phyloP scores from a whole-genome alignment of 306 rosid genomes.

The Oemleria cerasiformis region DNA sequence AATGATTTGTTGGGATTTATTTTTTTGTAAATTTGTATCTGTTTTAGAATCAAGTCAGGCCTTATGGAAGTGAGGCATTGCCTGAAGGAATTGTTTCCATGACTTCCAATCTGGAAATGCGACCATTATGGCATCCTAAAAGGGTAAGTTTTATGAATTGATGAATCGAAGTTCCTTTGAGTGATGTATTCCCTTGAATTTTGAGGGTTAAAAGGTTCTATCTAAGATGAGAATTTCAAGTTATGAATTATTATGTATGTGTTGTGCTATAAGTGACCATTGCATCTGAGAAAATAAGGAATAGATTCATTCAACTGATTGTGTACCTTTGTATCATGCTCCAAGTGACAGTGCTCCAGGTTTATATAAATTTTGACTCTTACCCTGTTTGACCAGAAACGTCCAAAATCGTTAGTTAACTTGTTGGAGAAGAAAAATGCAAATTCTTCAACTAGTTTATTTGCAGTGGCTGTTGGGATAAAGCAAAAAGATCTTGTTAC shows the following conservation, averaged over 20 bases:
- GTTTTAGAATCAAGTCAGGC: slow-evolving; percentile 62
- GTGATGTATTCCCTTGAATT: background rate
- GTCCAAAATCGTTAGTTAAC: background rate
- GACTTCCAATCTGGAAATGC: slow-evolving; percentile 63
- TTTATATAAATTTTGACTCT: background rate
- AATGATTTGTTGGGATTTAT: slow-evolving; percentile 8
- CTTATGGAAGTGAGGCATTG: slow-evolving; percentile 71
- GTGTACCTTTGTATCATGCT: background rate
- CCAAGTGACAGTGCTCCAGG: background rate
- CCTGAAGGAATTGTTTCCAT: slow-evolving; percentile 64
- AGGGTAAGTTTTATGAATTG: slow-evolving; percentile 13
- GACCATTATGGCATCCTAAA: slow-evolving; percentile 54
- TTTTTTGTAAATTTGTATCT: slow-evolving; percentile 34
- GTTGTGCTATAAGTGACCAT: background rate
- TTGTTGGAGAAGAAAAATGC: slow-evolving; percentile 32
- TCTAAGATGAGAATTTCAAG: background rate
- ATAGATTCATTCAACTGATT: background rate
- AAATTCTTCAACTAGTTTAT: slow-evolving; percentile 41
- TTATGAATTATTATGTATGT: background rate
- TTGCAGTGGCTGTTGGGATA: slow-evolving; percentile 75
- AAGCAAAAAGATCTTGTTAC: slow-evolving; percentile 68
- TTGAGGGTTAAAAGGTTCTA: background rate
- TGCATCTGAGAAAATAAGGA: background rate
- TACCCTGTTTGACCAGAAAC: background rate
- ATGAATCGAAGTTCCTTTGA: background rate